Evolutionary conservation across 2,329 filamentous ascomycete genomes (phyloP), one percentile per base, ranked within the genome.

Genomic region (Colletotrichum sp.): DNA sequence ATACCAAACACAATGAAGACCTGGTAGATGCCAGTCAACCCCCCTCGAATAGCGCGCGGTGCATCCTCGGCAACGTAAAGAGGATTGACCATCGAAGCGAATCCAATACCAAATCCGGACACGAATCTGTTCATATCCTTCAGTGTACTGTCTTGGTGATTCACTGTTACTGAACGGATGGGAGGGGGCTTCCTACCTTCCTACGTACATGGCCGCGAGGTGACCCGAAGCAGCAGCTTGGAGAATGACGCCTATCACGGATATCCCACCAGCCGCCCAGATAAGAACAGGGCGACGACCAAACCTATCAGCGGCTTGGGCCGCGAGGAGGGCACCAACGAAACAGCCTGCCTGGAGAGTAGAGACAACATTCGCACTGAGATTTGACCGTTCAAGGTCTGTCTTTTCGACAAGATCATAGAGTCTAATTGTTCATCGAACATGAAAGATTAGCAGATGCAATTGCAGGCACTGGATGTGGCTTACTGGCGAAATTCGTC

Each of bases 41-140:
- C 80, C 78, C 89, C 89, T 80, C 90, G 86, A 60, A 86, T 88
- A 16, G 85, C 86, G 1, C 90, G 87, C 78, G 90, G 88, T 0
- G 90, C 88, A 79, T 88, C 89, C 80, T 92, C 91, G 2, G 90
- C 88, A 68, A 91, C 89, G 79, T 92, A 92, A 52, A 92, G 86
- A 4, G 90, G 90, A 5, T 92, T 88, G 34, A 88, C 86, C 82
- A 89, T 88, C 15, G 86, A 88, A 1, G 87, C 87, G 32, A 87
- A 86, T 9, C 88, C 88, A 75, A 90, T 88, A 7, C 88, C 88
- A 27, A 90, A 79, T 55, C 89, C 88, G 44, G 87, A 86, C 86
- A 70, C 88, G 82, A 19, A 88, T 78, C 15, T 88, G 89, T 36
- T 90, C 84, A 9, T 87, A 88, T 79, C 86, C 86, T 1, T n/a